Base-by-base conservation (phyloP, 31 red algal genomes). In the Porphyra umbilicalis region DNA sequence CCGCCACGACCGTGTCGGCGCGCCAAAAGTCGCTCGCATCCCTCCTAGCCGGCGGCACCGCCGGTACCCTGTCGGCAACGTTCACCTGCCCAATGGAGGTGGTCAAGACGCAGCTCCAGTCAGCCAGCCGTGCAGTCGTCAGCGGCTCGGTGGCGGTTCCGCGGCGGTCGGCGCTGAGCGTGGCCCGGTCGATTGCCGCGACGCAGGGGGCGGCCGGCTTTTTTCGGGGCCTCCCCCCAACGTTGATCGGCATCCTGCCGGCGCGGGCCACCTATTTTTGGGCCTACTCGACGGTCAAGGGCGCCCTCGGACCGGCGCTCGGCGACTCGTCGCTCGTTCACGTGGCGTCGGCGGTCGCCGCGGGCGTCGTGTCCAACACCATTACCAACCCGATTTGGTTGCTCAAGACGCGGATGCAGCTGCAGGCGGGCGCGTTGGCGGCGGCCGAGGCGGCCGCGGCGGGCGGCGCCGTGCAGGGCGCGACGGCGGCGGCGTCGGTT, bases 361-460 rank as follows among this genome's bases (percentile, higher is more conserved):
- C 97, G 36, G 97, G 97, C 78, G 86, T 99, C 67, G 85, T 90
- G 7, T 94, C 91, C n/a, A 94, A 93, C 78, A 94, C 91, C 33
- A 71, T 94, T 4, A 99, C 97, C 35, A 99, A 99, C 79, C 97
- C 97, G 4, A 96, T 99, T 37, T 99, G 97, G 97, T 80, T 96
- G 79, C 87, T 99, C 79, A 95, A 96, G 78, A 94, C 93, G 9
- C 88, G 97, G 11, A 90, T 96, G 35, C 97, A 99, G 77, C 85
- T 99, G 35, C 85, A 92, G 82, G 93, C 91, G 34, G 97, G 93
- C 32, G 87, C 83, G 8, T 77, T 78, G 32, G 82, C 87, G 34
- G 76, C 32, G 10, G 87, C 85, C 35, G 57, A 71, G 30, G 57
- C 57, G 25, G 57, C 42, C 5, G 42, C 57, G 4, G 57, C 57